These are phyloP conservation scores for Phytopythium chamaehyphon DNA, from an alignment of 352 stramenopile genomes.

Conservation along the genomic window DNA sequence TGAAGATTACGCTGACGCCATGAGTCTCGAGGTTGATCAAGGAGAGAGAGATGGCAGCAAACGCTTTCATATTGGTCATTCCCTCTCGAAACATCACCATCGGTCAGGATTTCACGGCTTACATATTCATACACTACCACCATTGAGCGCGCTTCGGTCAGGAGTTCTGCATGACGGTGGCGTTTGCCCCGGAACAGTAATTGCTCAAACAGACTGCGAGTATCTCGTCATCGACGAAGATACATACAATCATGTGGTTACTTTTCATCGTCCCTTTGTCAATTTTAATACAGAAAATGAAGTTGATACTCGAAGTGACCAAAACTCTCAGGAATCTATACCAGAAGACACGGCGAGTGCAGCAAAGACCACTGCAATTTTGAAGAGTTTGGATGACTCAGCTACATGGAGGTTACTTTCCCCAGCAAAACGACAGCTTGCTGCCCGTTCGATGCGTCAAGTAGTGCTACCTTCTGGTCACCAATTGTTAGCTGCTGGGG, in stretches of 20 bases:
- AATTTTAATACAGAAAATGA: conserved; percentile 12
- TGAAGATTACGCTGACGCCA: conserved; percentile 18
- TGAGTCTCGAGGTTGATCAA: conserved; percentile 4
- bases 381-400: not conserved
- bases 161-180: conserved; percentile 38
- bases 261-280: conserved; percentile 26
- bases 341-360: not conserved
- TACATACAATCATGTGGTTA: conserved; percentile 32
- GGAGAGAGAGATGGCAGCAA: not conserved
- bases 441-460: conserved; percentile 29
- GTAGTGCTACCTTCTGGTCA: conserved; percentile 31
- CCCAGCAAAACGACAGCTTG: conserved; percentile 27
- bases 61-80: not conserved
- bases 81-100: conserved; percentile 15
- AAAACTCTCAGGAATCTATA: not conserved
- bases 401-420: conserved; percentile 30
- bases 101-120: conserved; percentile 42
- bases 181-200: conserved; percentile 40
- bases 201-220: conserved; percentile 54
- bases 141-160: conserved; percentile 48
- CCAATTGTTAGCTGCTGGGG: conserved; percentile 30
- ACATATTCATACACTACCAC: conserved; percentile 51
- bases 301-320: not conserved
- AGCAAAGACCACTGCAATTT: not conserved
- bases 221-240: conserved; percentile 45